Percentiles rank a stretch among this genome's conserved stretches.
Conservation (phyloP, 169 alveolate species). For the Amoebophrya sp. region DNA sequence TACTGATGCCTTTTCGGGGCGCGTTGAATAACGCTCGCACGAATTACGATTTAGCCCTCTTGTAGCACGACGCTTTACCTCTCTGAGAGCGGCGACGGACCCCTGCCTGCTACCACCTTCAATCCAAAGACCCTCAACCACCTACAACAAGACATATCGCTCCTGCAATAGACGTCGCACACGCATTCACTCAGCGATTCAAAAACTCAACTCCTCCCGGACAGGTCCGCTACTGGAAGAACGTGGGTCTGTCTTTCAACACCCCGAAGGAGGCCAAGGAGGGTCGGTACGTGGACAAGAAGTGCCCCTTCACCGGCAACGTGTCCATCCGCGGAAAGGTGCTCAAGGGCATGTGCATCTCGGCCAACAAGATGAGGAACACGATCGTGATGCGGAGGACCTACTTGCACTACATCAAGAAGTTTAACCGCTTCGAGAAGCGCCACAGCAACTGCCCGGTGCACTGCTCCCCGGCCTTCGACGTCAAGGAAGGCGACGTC, state of each 20-base stretch:
- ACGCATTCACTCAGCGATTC: not conserved
- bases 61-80: not conserved
- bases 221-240: conserved; percentile 27
- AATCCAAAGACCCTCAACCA: not conserved
- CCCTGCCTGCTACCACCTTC: not conserved
- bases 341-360: conserved; percentile 46
- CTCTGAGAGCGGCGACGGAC: no score
- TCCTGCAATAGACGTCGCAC: not conserved
- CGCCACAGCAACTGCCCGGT: conserved; percentile 93
- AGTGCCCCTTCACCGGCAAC: conserved; percentile 98
- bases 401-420: conserved; percentile 53
- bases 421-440: conserved; percentile 95
- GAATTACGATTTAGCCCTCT: not conserved
- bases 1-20: not conserved
- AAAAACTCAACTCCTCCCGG: not conserved
- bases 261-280: conserved; percentile 92
- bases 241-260: conserved; percentile 21
- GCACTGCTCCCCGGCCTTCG: conserved; percentile 97
- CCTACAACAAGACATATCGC: not conserved
- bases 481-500: conserved; percentile 94
- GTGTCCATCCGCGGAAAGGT: conserved; percentile 96
- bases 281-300: conserved; percentile 93
- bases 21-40: not conserved
- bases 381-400: not conserved
- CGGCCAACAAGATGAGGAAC: not conserved